Base-by-base conservation (phyloP, 352 stramenopile genomes). In the Pythium biforme region DNA sequence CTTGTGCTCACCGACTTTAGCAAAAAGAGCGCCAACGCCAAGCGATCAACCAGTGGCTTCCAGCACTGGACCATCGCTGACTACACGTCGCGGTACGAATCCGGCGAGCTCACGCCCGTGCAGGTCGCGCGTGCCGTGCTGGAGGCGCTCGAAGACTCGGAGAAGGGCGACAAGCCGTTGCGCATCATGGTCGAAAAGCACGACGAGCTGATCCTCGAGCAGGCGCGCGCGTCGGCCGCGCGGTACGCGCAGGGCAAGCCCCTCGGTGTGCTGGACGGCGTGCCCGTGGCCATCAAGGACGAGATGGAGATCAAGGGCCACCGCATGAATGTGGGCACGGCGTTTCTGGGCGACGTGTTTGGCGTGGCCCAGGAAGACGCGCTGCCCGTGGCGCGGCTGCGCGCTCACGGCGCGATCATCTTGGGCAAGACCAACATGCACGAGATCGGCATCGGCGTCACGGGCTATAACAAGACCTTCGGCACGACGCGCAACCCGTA, bases 371-470 rank as follows among this genome's bases (percentile, higher is more conserved):
- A 34, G 0, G 37, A 74, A 26, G 87, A 96, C 62, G 74, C 86
- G 26, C 45, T 74, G 1, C 68, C 86, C 0, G 70, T 96, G 12
- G 69, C 77, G 6, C 66, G 84, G 20, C 77, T 96, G 45, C 77
- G 86, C 31, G 72, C 69, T 0, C 73, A 75, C 31, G 92, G 90
- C 63, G 91, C 89, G 14, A 81, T 98, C 11, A 90, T 98, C 53
- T 59, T 97, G 12, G 90, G 90, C 37, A 90, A 81, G 25, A 96
- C 89, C 48, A 95, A 96, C 69, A 95, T 96, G 85, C 81, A 95
- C 68, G 90, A 97, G 61, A 70, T 94, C 53, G 91, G 91, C 9
- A 73, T 64, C 0, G 75, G 83, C 40, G 69, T 88, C 59, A 90
- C 80, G 43, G 86, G 83, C n/a, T 90, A 87, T 70, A 94, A 92